Evolutionary conservation across 345 rosid genomes (phyloP).

Genomic region (Anacardium occidentale): DNA sequence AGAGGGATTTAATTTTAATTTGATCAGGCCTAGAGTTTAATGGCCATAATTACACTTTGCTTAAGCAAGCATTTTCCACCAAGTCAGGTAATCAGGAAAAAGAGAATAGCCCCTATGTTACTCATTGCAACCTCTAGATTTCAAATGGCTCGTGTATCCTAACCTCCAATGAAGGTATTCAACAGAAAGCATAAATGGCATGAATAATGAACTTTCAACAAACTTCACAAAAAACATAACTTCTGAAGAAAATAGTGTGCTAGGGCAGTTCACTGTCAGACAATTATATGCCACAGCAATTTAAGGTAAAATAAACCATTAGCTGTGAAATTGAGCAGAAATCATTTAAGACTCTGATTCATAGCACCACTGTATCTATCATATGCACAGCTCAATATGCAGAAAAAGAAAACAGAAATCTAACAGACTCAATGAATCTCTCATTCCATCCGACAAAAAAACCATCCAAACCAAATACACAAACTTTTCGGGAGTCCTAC

Average conservation of each 20-base stretch:
- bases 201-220: not conserved
- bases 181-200: not conserved
- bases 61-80: not conserved
- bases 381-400: not conserved
- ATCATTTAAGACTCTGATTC: not conserved
- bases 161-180: conserved; percentile 7
- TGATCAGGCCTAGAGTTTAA: not conserved
- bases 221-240: not conserved
- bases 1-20: not conserved
- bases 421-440: not conserved
- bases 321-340: not conserved
- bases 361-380: not conserved
- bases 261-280: not conserved
- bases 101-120: not conserved
- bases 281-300: not conserved
- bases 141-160: not conserved
- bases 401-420: not conserved
- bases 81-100: not conserved
- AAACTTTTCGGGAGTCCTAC: not conserved
- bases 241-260: not conserved
- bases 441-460: not conserved
- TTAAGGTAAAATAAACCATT: not conserved
- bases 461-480: not conserved
- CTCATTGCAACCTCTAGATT: not conserved
- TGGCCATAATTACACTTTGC: not conserved